Evolutionary conservation across 305 asterid genomes (phyloP).

Genomic region (Fraxinus ornus): DNA sequence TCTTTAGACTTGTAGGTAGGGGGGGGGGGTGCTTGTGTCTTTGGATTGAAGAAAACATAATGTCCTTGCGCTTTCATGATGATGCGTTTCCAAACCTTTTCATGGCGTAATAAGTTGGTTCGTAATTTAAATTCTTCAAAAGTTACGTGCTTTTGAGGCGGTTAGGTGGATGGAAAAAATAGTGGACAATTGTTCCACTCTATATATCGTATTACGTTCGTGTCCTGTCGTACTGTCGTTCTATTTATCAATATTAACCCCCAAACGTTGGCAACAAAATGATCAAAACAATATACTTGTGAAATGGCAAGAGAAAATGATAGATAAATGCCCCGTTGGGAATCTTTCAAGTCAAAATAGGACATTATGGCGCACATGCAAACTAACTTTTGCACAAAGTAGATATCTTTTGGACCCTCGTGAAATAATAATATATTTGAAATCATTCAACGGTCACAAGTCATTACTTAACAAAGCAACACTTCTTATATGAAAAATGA

Average conservation of each 20-base stretch:
- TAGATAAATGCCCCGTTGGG: conserved; percentile 25
- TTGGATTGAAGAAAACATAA: neutral
- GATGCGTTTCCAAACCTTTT: neutral
- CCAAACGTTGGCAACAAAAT: neutral
- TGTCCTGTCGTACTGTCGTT: neutral
- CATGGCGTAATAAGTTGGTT: neutral
- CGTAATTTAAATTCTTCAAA: neutral
- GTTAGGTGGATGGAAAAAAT: neutral
- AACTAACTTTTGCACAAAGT: neutral
- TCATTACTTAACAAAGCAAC: neutral
- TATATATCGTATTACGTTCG: too few relatives aligned
- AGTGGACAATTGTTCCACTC: too few relatives aligned
- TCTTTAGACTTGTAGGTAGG: neutral
- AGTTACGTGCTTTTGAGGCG: neutral
- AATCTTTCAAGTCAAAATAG: conserved; percentile 45
- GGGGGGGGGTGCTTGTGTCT: neutral
- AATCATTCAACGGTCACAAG: neutral
- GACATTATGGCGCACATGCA: conserved; percentile 22
- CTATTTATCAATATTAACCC: neutral
- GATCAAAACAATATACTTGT: neutral
- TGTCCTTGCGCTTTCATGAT: neutral
- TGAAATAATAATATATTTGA: neutral
- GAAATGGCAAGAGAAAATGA: neutral
- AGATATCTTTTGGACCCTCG: neutral
- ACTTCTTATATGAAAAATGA: neutral